These are phyloP conservation scores for Scedosporium boydii DNA, from an alignment of 2,329 filamentous ascomycete genomes.

Conservation along the genomic window DNA sequence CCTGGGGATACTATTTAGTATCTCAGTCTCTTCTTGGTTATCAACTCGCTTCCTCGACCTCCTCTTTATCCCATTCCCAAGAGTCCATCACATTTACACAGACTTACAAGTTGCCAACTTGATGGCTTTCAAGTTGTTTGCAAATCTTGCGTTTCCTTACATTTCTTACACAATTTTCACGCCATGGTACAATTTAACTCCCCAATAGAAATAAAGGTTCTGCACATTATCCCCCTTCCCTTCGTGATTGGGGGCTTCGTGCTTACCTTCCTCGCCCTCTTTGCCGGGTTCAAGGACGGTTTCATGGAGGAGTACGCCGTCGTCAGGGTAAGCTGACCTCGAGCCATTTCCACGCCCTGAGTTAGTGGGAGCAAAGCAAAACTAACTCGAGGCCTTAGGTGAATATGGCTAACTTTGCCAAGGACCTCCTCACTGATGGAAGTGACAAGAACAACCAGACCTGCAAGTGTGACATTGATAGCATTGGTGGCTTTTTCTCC, in stretches of 20 bases:
- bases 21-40: not conserved
- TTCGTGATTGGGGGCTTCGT: slow-evolving; percentile 28
- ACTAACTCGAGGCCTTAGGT: slow-evolving; percentile 15
- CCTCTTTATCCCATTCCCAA: too few species aligned
- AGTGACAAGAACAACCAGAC: slow-evolving; percentile 14
- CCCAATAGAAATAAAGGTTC: not conserved
- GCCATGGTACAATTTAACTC: not conserved
- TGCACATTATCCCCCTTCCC: slow-evolving; percentile 20
- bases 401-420: slow-evolving; percentile 28
- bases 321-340: slow-evolving; percentile 21
- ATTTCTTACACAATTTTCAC: not conserved
- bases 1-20: too few species aligned
- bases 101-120: not conserved
- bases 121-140: not conserved
- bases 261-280: slow-evolving; percentile 28
- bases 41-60: too few species aligned
- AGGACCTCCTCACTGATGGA: slow-evolving; percentile 16
- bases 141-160: not conserved
- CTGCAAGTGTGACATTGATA: slow-evolving; percentile 12
- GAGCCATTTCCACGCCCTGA: not conserved
- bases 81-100: not conserved
- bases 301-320: slow-evolving; percentile 34
- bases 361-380: not conserved
- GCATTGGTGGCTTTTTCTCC: slow-evolving; percentile 14
- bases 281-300: slow-evolving; percentile 28